A percentile compares a stretch with the other conserved stretches of the same genome.
Evolutionary conservation across 2,329 filamentous ascomycete genomes (phyloP).

Genomic region (Talaromyces atroroseus): DNA sequence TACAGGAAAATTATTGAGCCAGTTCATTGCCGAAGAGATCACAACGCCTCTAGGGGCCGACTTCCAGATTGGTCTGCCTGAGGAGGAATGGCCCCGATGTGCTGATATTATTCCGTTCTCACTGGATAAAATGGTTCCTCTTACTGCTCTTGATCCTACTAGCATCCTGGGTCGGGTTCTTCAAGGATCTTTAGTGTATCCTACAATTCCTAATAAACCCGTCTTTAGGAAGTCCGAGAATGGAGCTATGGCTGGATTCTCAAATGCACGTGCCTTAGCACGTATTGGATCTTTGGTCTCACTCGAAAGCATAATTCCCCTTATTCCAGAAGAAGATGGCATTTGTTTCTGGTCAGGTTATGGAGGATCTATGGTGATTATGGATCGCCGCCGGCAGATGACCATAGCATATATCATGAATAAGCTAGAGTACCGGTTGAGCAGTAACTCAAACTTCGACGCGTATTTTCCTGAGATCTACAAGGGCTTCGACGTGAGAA

Average conservation of each 20-base stretch:
- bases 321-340: neutral
- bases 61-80: constrained; percentile 15
- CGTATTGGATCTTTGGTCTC: constrained; percentile 8
- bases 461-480: neutral
- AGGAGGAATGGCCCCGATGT: constrained; percentile 14
- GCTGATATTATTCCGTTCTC: neutral
- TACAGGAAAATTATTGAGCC: constrained; percentile 13
- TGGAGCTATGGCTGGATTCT: constrained; percentile 8
- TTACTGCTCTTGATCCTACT: constrained; percentile 1
- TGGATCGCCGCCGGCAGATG: constrained; percentile 16
- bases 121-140: neutral
- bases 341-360: constrained; percentile 19
- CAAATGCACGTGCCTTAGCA: constrained; percentile 13
- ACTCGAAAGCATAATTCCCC: neutral
- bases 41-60: constrained; percentile 17
- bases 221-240: constrained; percentile 11
- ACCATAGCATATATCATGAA: constrained; percentile 20
- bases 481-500: neutral
- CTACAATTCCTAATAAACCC: neutral
- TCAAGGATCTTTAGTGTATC: neutral
- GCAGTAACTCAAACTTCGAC: neutral
- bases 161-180: constrained; percentile 7
- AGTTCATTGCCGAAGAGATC: constrained; percentile 18
- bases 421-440: constrained; percentile 14
- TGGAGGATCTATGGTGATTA: constrained; percentile 17